Percentiles rank a stretch among this genome's conserved stretches.
These are phyloP conservation scores for Grigorovia humatica DNA, from an alignment of 805 yeast genomes.

Conservation along the genomic window DNA sequence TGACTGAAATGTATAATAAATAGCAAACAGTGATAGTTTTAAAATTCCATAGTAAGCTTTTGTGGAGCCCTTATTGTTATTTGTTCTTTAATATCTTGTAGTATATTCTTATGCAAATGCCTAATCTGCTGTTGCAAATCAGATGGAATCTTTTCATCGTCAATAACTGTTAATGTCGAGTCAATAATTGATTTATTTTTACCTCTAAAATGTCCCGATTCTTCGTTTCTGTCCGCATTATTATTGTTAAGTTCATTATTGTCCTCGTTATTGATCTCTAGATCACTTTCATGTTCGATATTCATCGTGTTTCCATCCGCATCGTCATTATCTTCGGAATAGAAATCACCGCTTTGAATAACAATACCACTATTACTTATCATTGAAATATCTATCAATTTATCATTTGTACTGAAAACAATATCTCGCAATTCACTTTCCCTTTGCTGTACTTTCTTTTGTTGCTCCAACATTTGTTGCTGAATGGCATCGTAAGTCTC, in stretches of 20 bases:
- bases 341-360: conserved; percentile 11
- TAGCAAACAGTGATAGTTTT: no score
- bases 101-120: not conserved
- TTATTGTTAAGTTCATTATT: not conserved
- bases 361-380: conserved; percentile 28
- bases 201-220: not conserved
- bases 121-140: not conserved
- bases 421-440: conserved; percentile 24
- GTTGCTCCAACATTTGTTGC: conserved; percentile 20
- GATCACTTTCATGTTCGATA: not conserved
- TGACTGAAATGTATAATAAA: no score
- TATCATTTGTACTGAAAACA: conserved; percentile 26
- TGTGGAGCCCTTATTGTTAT: not conserved
- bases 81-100: not conserved
- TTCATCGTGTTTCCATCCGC: not conserved
- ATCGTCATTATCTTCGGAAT: conserved; percentile 21
- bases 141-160: not conserved
- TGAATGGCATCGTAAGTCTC: conserved; percentile 11
- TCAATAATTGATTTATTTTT: not conserved
- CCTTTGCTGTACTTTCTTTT: conserved; percentile 14
- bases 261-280: not conserved
- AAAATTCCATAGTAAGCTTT: conserved; percentile 1
- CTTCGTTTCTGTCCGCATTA: not conserved
- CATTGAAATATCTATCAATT: conserved; percentile 29
- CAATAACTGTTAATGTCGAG: not conserved